A percentile compares a stretch with the other conserved stretches of the same genome.
Evolutionary conservation across 768 basidiomycete species (phyloP).

Genomic region (Crassisporium funariophilum): DNA sequence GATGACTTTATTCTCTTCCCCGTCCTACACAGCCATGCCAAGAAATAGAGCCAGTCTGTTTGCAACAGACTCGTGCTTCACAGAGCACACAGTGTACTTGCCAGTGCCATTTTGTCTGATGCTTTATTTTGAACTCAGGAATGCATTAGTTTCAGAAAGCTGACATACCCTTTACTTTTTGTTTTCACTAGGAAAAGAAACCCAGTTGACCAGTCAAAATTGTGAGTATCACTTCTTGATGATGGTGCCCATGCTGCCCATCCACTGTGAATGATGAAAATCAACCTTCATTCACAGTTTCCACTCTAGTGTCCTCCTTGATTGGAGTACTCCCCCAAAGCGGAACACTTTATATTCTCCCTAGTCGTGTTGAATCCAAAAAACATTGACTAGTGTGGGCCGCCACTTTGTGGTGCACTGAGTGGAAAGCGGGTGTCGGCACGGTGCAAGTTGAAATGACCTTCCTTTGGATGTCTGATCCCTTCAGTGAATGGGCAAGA

Average conservation of each 20-base stretch:
- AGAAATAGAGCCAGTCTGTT: conserved; percentile 78
- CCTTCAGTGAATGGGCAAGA: conserved; percentile 17
- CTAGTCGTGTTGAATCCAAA: conserved; percentile 72
- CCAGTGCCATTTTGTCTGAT: conserved; percentile 89
- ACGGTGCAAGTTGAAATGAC: conserved; percentile 67
- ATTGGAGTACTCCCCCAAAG: conserved; percentile 74
- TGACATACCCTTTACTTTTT: too few species aligned
- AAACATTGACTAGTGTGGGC: conserved; percentile 64
- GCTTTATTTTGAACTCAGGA: too few species aligned
- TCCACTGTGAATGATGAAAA: too few species aligned
- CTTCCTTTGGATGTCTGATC: conserved; percentile 93
- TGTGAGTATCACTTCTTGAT: conserved; percentile 18
- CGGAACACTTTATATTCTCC: conserved; percentile 72
- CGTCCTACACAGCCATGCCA: conserved; percentile 90
- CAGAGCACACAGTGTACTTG: conserved; percentile 75
- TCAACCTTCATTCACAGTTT: conserved; percentile 85
- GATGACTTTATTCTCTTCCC: conserved; percentile 91
- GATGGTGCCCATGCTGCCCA: too few species aligned
- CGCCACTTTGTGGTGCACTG: conserved; percentile 55
- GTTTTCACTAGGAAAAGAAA: background rate
- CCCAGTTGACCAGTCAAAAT: background rate
- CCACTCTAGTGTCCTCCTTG: conserved; percentile 76
- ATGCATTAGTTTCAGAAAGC: too few species aligned
- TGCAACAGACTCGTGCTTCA: conserved; percentile 65
- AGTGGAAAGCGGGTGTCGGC: conserved; percentile 71